phyloP scores from a whole-genome alignment of 768 basidiomycete species.

The Hemileccinum impolitum region DNA sequence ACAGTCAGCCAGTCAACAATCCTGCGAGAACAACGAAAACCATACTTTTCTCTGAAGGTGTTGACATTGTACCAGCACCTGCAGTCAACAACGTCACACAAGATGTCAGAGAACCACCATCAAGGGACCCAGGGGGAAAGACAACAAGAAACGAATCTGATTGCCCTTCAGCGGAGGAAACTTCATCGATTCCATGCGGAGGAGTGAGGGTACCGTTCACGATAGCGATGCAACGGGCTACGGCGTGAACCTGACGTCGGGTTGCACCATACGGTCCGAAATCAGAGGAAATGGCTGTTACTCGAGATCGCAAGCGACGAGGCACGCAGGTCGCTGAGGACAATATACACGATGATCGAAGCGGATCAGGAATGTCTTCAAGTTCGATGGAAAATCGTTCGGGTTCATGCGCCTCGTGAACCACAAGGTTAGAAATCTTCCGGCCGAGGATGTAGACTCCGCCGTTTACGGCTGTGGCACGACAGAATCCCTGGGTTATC shows the following conservation, averaged over 20 bases:
- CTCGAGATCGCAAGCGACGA: conserved; percentile 20
- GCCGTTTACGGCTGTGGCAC: conserved; percentile 79
- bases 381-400: conserved; percentile 45
- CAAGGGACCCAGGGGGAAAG: conserved; percentile 66
- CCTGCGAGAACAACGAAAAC: neutral
- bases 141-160: conserved; percentile 67
- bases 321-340: conserved; percentile 42
- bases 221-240: conserved; percentile 52
- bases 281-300: conserved; percentile 15
- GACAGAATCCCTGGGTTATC: conserved; percentile 87
- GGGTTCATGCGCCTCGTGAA: conserved; percentile 12
- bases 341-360: conserved; percentile 55
- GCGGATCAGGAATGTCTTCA: conserved; percentile 56
- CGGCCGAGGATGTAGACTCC: conserved; percentile 71
- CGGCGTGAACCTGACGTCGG: conserved; percentile 11
- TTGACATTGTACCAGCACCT: conserved; percentile 71
- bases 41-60: conserved; percentile 66
- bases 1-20: conserved; percentile 3
- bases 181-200: conserved; percentile 25
- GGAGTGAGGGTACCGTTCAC: conserved; percentile 35
- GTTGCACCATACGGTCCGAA: neutral
- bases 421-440: conserved; percentile 29
- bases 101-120: conserved; percentile 42
- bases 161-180: conserved; percentile 15
- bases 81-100: conserved; percentile 63